Evolutionary conservation across 495 filamentous ascomycete genomes (phyloP).

Genomic region (Pseudevernia furfuracea): DNA sequence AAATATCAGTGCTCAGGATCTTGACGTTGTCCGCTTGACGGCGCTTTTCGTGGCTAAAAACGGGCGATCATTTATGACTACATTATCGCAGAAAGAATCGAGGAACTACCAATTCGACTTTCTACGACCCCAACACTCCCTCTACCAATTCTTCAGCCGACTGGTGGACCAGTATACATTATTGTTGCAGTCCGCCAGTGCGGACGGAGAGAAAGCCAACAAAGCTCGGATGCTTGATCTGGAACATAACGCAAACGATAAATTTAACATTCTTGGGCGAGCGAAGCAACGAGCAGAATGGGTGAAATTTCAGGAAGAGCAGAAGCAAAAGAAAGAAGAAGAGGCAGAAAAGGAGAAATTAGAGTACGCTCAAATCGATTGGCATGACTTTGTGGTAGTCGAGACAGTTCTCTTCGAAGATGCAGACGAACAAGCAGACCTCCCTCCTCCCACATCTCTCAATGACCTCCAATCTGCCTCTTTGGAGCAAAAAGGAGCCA

Average conservation of each 20-base stretch:
- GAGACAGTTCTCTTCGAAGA: slow-evolving; percentile 95
- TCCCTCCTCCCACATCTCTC: slow-evolving; percentile 82
- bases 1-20: slow-evolving; percentile 89
- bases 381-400: slow-evolving; percentile 95
- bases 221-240: slow-evolving; percentile 65
- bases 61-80: slow-evolving; percentile 83
- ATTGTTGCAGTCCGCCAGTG: slow-evolving; percentile 61
- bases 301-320: slow-evolving; percentile 72
- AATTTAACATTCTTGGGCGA: slow-evolving; percentile 68
- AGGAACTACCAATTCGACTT: slow-evolving; percentile 97
- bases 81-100: slow-evolving; percentile 76
- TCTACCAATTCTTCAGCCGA: slow-evolving; percentile 89
- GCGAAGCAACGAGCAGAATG: slow-evolving; percentile 82
- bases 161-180: slow-evolving; percentile 92
- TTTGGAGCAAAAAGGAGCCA: slow-evolving; percentile 85
- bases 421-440: slow-evolving; percentile 72
- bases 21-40: slow-evolving; percentile 85
- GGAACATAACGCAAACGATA: slow-evolving; percentile 67
- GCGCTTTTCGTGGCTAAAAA: slow-evolving; percentile 87
- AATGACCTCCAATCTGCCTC: slow-evolving; percentile 88
- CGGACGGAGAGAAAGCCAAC: slow-evolving; percentile 60
- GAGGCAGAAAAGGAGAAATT: slow-evolving; percentile 77
- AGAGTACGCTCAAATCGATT: slow-evolving; percentile 87
- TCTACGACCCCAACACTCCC: slow-evolving; percentile 85
- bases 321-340: slow-evolving; percentile 85